These are phyloP conservation scores for Cnidoscolus chayamansa DNA, from an alignment of 441 rosid species.

Conservation along the genomic window DNA sequence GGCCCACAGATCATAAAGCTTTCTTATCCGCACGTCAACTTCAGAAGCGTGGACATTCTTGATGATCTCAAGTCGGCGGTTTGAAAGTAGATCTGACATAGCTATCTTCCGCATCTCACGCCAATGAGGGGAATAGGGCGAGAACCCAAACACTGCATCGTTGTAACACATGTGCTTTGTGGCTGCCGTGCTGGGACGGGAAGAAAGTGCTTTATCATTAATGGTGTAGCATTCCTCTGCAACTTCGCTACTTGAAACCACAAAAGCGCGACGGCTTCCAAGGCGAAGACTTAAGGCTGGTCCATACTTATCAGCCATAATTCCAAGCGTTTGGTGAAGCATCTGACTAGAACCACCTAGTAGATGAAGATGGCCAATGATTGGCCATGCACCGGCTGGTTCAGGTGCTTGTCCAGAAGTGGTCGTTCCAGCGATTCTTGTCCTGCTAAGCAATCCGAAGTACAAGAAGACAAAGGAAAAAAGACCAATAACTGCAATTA, in stretches of 20 bases:
- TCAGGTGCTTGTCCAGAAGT: conserved; percentile 32
- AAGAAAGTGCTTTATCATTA: conserved; percentile 49
- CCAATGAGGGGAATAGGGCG: conserved; percentile 52
- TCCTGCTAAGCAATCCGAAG: conserved; percentile 12
- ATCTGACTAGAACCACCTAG: conserved; percentile 35
- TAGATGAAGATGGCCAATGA: conserved; percentile 60
- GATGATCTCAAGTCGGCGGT: conserved; percentile 44
- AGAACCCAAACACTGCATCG: conserved; percentile 46
- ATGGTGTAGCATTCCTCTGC: conserved; percentile 52
- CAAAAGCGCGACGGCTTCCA: conserved; percentile 41
- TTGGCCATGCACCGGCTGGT: conserved; percentile 54
- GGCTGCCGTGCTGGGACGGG: conserved; percentile 46
- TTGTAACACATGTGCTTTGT: conserved; percentile 56
- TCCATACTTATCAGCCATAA: conserved; percentile 44
- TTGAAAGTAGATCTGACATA: conserved; percentile 47
- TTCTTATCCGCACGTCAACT: conserved; percentile 30
- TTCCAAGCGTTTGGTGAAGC: conserved; percentile 34
- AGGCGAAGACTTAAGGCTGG: conserved; percentile 43
- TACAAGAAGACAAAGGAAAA: conserved; percentile 20
- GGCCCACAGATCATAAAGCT: conserved; percentile 31
- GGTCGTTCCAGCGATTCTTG: background rate
- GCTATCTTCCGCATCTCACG: conserved; percentile 56
- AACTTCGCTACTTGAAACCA: conserved; percentile 47
- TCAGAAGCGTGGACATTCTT: conserved; percentile 40
- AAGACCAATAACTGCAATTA: conserved; percentile 3